These are phyloP conservation scores for Globisporangium yorkense DNA, from an alignment of 352 stramenopile genomes.

Conservation along the genomic window DNA sequence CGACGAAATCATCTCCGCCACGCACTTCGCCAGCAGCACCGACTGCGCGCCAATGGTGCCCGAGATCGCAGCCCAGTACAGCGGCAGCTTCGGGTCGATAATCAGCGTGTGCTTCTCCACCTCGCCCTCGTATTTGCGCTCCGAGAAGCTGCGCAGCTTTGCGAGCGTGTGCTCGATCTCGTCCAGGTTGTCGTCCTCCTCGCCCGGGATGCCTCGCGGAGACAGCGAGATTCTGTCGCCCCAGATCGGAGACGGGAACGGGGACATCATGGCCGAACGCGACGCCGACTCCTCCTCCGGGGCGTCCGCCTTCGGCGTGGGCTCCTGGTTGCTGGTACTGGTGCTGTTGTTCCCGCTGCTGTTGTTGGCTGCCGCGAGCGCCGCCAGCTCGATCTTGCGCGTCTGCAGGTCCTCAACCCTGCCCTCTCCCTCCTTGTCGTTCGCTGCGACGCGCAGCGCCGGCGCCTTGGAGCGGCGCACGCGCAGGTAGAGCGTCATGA, in stretches of 20 bases:
- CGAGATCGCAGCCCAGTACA: constrained; percentile 86
- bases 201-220: constrained; percentile 27
- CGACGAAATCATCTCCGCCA: constrained; percentile 81
- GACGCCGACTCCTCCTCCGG: constrained; percentile 24
- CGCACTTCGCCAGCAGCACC: constrained; percentile 81
- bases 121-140: constrained; percentile 50
- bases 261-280: constrained; percentile 65
- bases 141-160: constrained; percentile 39
- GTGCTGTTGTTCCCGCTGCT: constrained; percentile 8
- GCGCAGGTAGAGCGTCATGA: constrained; percentile 80
- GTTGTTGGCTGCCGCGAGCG: constrained; percentile 14
- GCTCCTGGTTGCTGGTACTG: not conserved
- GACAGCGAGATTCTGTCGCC: constrained; percentile 44
- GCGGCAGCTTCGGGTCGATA: constrained; percentile 79
- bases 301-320: constrained; percentile 13
- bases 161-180: constrained; percentile 37
- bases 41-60: constrained; percentile 79
- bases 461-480: constrained; percentile 75
- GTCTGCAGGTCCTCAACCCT: constrained; percentile 52
- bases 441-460: constrained; percentile 53
- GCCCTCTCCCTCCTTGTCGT: constrained; percentile 34
- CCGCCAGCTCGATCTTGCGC: constrained; percentile 42
- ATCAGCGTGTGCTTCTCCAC: constrained; percentile 84
- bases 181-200: constrained; percentile 53
- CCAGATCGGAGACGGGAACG: constrained; percentile 71